phyloP scores from a whole-genome alignment of 208 protist species.

The Acanthamoeba triangularis region DNA sequence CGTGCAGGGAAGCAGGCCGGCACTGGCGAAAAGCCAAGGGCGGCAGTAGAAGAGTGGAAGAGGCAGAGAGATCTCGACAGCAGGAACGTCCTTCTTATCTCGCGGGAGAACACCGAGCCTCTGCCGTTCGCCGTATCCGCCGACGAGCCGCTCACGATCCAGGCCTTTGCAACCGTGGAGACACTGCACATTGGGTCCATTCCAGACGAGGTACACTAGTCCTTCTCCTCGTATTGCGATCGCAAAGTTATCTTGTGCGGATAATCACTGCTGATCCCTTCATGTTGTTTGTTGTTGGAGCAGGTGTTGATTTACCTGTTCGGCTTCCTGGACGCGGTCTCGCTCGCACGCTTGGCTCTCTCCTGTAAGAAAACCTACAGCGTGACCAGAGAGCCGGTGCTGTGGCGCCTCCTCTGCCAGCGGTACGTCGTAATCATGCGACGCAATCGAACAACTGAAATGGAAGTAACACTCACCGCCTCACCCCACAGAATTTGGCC shows the following conservation, averaged over 20 bases:
- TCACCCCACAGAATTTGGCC: neutral
- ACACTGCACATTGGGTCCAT: neutral
- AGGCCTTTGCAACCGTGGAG: neutral
- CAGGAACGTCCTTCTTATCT: neutral
- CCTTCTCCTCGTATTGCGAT: neutral
- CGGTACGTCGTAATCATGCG: neutral
- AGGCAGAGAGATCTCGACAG: neutral
- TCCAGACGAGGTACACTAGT: neutral
- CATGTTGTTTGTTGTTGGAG: neutral
- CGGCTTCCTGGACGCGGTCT: slow-evolving; percentile 16
- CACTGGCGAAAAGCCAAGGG: neutral
- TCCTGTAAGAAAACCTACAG: slow-evolving; percentile 26
- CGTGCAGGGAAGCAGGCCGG: neutral
- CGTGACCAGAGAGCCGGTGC: neutral
- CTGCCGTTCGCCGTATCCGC: neutral
- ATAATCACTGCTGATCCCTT: neutral
- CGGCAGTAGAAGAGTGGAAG: slow-evolving; percentile 9
- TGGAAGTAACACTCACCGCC: neutral
- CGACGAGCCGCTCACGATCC: neutral
- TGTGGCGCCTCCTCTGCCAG: slow-evolving; percentile 43
- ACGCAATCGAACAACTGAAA: neutral
- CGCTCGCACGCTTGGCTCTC: neutral
- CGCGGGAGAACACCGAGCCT: neutral
- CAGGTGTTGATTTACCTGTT: neutral
- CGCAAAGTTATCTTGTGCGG: neutral